Conservation (phyloP, 495 filamentous ascomycete species). For the Neurospora sp. region DNA sequence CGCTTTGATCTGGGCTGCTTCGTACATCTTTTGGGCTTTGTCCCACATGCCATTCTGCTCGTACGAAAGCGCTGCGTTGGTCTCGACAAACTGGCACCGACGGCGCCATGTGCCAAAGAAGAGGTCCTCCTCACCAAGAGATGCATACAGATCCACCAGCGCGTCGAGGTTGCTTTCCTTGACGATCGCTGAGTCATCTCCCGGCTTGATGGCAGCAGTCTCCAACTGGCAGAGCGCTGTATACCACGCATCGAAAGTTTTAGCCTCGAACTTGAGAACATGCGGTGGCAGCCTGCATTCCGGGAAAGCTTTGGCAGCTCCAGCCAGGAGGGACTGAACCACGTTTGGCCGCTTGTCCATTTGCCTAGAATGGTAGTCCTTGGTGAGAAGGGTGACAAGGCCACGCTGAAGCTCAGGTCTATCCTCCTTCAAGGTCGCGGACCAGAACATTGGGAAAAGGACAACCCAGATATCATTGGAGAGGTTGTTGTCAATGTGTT, state of each 20-base stretch:
- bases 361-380: conserved; percentile 89
- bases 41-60: conserved; percentile 99
- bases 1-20: conserved; percentile 92
- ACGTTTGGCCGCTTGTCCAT: conserved; percentile 92
- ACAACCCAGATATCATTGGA: conserved; percentile 83
- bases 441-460: conserved; percentile 90
- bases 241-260: conserved; percentile 93
- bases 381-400: conserved; percentile 74
- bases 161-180: conserved; percentile 93
- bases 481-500: conserved; percentile 73
- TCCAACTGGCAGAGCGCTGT: conserved; percentile 77
- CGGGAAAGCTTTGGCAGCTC: conserved; percentile 68
- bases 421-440: conserved; percentile 75
- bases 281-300: conserved; percentile 88
- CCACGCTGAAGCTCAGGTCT: conserved; percentile 85
- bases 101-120: conserved; percentile 98
- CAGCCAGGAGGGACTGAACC: conserved; percentile 79
- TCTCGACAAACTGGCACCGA: conserved; percentile 89
- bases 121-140: conserved; percentile 86
- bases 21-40: conserved; percentile 91
- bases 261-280: conserved; percentile 85
- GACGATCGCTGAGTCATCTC: conserved; percentile 70
- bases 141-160: conserved; percentile 78
- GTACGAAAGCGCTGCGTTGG: conserved; percentile 90
- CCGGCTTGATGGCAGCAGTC: conserved; percentile 68